Evolutionary conservation across 352 stramenopile genomes (phyloP), one percentile per base, ranked within the genome.

Genomic region (Phytophthora fragariaefolia): DNA sequence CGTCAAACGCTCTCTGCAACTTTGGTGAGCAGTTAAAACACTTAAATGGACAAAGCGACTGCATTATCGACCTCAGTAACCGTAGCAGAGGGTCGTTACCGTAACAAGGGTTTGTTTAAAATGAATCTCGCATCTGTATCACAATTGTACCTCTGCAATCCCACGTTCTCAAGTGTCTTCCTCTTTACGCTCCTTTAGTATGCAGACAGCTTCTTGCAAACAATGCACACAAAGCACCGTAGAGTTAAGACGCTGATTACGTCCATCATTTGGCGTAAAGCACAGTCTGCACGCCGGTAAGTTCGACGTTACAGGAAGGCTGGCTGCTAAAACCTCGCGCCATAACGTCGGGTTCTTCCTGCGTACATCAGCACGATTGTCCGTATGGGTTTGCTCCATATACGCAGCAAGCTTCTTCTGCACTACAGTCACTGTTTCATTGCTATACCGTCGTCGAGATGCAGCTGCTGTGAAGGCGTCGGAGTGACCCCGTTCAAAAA

Each of bases 211-310:
- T 22, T 75, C 64, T 30, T 71, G 45, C 20, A 87, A 46, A 40
- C 82, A 90, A 1, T 45, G 47, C 23, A 74, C 46, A 71, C 82
- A 90, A 28, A 90, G 40, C n/a, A 84, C 74, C 24, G 71, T 72
- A 8, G 73, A 73, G 47, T 89, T 90, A 32, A 89, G 70, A 2
- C 79, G 75, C 56, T 90, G 82, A 30, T 88, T 76, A 34, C 52
- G 49, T 5, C 75, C 79, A 52, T 75, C 59, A 50, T 85, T 84
- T 8, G 70, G 69, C 24, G 63, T 38, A 2, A 72, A 71, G 47
- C 81, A 90, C 45, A 85, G 49, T 58, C 66, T 68, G 23, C 81
- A 90, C 28, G 30, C 30, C 10, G 69, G 54, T 30, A 77, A 56
- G 3, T 60, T 36, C 6, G 56, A 43, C 17, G 66, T 49, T 27